Percentiles rank a stretch among this genome's conserved stretches.
Evolutionary conservation across 2,329 filamentous ascomycete genomes (phyloP).

Genomic region (Huntiella moniliformis): DNA sequence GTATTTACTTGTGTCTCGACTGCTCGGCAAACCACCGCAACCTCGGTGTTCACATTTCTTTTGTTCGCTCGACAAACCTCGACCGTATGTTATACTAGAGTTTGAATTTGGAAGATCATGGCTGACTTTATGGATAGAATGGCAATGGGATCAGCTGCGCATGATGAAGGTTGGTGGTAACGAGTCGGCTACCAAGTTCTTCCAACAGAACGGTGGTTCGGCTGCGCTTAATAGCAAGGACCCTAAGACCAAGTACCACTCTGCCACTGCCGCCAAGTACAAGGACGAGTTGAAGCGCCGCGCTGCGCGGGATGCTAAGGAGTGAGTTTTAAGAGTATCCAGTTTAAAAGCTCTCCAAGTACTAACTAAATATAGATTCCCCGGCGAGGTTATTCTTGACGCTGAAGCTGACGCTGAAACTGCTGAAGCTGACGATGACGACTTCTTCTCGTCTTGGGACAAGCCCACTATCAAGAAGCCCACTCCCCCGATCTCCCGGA

Average conservation of each 20-base stretch:
- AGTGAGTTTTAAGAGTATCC: constrained; percentile 35
- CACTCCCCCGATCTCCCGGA: constrained; percentile 80
- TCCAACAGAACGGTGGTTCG: constrained; percentile 87
- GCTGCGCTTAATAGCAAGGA: constrained; percentile 93
- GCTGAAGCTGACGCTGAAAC: constrained; percentile 59
- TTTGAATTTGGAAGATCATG: not conserved
- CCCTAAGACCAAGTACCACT: constrained; percentile 90
- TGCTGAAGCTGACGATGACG: constrained; percentile 75
- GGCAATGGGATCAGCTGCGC: constrained; percentile 97
- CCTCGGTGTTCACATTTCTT: constrained; percentile 95
- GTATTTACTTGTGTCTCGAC: constrained; percentile 94
- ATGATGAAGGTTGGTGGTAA: constrained; percentile 98
- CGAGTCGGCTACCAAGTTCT: constrained; percentile 94
- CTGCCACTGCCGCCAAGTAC: constrained; percentile 83
- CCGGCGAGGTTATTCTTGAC: constrained; percentile 59
- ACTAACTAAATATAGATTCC: constrained; percentile 38
- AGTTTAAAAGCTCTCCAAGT: not conserved
- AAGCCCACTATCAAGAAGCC: constrained; percentile 91
- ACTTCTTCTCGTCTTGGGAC: constrained; percentile 99
- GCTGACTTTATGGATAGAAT: constrained; percentile 35
- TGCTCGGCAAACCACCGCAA: constrained; percentile 95
- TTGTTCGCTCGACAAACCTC: constrained; percentile 94
- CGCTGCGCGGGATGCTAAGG: constrained; percentile 62
- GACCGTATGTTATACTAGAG: constrained; percentile 53
- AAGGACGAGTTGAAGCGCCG: constrained; percentile 89